Evolutionary conservation across 176 grass and related monocot genomes (phyloP), one percentile per base, ranked within the genome.

Genomic region (Pontederia paniculata): DNA sequence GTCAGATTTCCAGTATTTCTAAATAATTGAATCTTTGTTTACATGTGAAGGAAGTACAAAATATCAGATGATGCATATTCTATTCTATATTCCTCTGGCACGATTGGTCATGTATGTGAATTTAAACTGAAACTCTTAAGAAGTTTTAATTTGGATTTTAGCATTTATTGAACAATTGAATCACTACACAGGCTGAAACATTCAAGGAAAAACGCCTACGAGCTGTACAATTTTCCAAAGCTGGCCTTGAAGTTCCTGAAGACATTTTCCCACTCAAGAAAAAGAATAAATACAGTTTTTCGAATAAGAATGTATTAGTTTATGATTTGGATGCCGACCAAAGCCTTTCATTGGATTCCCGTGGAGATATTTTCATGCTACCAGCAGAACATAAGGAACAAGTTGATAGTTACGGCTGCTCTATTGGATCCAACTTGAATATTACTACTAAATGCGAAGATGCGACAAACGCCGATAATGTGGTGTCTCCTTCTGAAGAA

Each of bases 61-160:
- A 80, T 98, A 58, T 62, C 72, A 23, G 86, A 91, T 75, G 65
- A 74, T 70, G 80, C 64, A 51, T 68, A 77, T 70, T 82, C 83
- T 13, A 61, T 97, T 74, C 72, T 97, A 17, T 83, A 74, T 76
- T 78, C 93, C 77, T 88, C 93, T 22, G 86, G 86, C 50, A 90
- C 80, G 71, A 97, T 97, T 49, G 93, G 93, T 58, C 63, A 84
- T 62, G 93, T 97, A 84, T 65, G 56, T 20, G 45, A 25, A 57
- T 44, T 65, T 22, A 51, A 52, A 23, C 22, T 55, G 13, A 23
- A 22, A 52, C 14, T 21, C 4, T 22, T 63, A 44, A 22, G 13
- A 13, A 9, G 2, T 63, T 13, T 9, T 11, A 47, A 8, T 16
- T 21, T 47, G 9, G 9, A 17, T 21, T 21, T 47, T 45, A 45